A percentile compares a stretch with the other conserved stretches of the same genome.
phyloP scores from a whole-genome alignment of 148 eudicot genomes.

The Rhododendron kiyosumense region DNA sequence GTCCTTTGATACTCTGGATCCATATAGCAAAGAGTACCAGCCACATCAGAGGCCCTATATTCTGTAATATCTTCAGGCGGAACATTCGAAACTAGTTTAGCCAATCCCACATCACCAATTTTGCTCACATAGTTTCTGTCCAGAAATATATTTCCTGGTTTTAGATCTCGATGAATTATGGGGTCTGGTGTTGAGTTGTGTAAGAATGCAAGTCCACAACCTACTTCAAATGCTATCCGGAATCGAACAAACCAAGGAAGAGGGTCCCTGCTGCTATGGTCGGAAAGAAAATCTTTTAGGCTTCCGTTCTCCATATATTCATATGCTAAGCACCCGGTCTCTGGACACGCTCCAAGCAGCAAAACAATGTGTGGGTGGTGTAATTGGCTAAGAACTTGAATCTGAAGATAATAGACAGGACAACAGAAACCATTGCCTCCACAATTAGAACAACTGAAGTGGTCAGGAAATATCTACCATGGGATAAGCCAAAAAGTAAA shows the following conservation, averaged over 20 bases:
- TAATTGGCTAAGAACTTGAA: constrained; percentile 63
- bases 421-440: constrained; percentile 1
- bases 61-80: constrained; percentile 55
- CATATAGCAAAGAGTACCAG: constrained; percentile 59
- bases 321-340: constrained; percentile 61
- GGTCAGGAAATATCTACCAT: background rate
- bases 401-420: constrained; percentile 30
- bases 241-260: constrained; percentile 72
- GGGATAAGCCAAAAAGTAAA: background rate
- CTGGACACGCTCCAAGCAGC: constrained; percentile 85
- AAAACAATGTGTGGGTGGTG: constrained; percentile 70
- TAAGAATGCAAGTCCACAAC: constrained; percentile 62
- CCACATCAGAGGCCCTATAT: constrained; percentile 51
- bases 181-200: constrained; percentile 68
- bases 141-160: constrained; percentile 65
- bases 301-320: constrained; percentile 80
- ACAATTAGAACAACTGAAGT: constrained; percentile 10
- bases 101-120: constrained; percentile 70
- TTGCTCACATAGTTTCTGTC: constrained; percentile 55
- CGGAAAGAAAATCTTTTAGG: constrained; percentile 49
- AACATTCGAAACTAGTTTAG: constrained; percentile 47
- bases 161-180: constrained; percentile 64
- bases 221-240: constrained; percentile 64
- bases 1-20: constrained; percentile 87
- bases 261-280: constrained; percentile 24